phyloP scores from a whole-genome alignment of 352 stramenopile genomes.

The Pythium biforme region DNA sequence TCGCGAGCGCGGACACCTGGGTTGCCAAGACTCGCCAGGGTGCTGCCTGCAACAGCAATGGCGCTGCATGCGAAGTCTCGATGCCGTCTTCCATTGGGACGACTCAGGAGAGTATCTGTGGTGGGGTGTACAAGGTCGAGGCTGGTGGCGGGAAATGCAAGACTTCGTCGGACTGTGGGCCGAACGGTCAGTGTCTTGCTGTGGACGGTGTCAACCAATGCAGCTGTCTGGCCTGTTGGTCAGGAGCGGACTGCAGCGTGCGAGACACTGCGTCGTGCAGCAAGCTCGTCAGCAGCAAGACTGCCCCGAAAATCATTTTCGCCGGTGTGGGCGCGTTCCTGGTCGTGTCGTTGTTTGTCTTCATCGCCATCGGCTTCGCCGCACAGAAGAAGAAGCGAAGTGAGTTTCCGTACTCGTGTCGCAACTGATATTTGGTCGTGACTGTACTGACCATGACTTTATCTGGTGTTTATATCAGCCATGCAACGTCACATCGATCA shows the following conservation, averaged over 20 bases:
- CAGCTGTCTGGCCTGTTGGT: slow-evolving; percentile 77
- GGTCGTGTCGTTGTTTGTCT: slow-evolving; percentile 73
- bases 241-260: slow-evolving; percentile 71
- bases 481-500: slow-evolving; percentile 66
- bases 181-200: slow-evolving; percentile 71
- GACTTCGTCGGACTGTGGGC: slow-evolving; percentile 61
- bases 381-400: slow-evolving; percentile 74
- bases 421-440: background rate
- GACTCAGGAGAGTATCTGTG: slow-evolving; percentile 78
- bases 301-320: slow-evolving; percentile 74
- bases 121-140: slow-evolving; percentile 52
- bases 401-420: slow-evolving; percentile 24
- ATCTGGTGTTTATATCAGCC: slow-evolving; percentile 30
- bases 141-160: slow-evolving; percentile 65
- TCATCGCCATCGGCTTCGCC: slow-evolving; percentile 62
- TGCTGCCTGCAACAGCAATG: slow-evolving; percentile 60
- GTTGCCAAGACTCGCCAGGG: slow-evolving; percentile 68
- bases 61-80: slow-evolving; percentile 63
- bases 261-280: slow-evolving; percentile 70
- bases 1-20: slow-evolving; percentile 65
- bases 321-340: slow-evolving; percentile 66
- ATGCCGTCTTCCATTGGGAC: slow-evolving; percentile 50
- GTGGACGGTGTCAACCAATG: slow-evolving; percentile 65
- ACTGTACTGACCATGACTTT: background rate
- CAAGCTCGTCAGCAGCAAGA: slow-evolving; percentile 53